Evolutionary conservation across 2,329 filamentous ascomycete genomes (phyloP), one percentile per base, ranked within the genome.

Genomic region (Colletotrichum endophyticum): DNA sequence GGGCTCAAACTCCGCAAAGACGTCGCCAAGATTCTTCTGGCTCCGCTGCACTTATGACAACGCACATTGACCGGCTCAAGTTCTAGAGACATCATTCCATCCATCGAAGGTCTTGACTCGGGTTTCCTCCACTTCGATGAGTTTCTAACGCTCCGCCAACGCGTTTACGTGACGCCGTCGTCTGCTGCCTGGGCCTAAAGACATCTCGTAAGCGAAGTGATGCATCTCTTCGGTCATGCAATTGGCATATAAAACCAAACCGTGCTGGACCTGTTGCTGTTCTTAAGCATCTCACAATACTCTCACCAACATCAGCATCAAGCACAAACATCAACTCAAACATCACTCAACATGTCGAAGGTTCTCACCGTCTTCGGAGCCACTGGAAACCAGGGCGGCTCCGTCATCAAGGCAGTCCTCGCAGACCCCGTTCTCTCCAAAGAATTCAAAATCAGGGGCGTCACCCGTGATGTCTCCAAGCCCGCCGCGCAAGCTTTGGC

Each of bases 301-400:
- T 1, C 0, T 7, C 44, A 49, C n/a, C 44, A 8, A 9, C 11
- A 13, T 53, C 44, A 22, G 1, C 6, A 6, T 3, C 6, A 53
- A 13, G 3, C 9, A 49, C 39, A 6, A 4, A 53, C n/a, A 13
- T 0, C 44, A 22, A 53, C 11, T 4, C 12, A 62, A 34, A n/a
- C 16, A n/a, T n/a, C 30, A 19, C 13, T 44, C 36, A 34, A 1
- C n/a, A 81, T 79, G 78, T 78, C 75, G 1, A 85, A 81, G 68
- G 75, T 84, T 59, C 70, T 85, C 16, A 82, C 81, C 15, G 86
- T 88, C n/a, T 89, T 89, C 66, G 88, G 88, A 30, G 87, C 87
- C 69, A 89, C 88, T 4, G 88, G 88, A 72, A 85, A 85, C 76
- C 88, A 91, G 80, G 89, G 88, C 57, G 86, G 86, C 44, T 88